Evolutionary conservation across 441 rosid species (phyloP).

Genomic region (Populus hybrid): DNA sequence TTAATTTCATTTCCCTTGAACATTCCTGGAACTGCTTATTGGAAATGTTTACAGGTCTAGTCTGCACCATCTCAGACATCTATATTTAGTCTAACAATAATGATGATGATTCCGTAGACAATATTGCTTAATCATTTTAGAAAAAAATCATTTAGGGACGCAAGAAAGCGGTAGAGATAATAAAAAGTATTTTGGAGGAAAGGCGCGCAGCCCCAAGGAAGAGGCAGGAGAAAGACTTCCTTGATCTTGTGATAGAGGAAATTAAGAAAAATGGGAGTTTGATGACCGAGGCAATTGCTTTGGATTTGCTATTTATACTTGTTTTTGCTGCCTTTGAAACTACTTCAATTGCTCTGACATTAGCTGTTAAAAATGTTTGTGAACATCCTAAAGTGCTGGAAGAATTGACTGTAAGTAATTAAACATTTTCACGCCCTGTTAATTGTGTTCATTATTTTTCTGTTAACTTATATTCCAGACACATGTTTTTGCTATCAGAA

Average conservation of each 20-base stretch:
- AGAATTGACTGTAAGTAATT: slow-evolving; percentile 28
- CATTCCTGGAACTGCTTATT: slow-evolving; percentile 40
- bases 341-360: slow-evolving; percentile 26
- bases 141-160: slow-evolving; percentile 21
- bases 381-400: slow-evolving; percentile 29
- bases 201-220: slow-evolving; percentile 15
- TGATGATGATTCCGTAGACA: no score
- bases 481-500: slow-evolving; percentile 17
- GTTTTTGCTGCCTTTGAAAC: slow-evolving; percentile 43
- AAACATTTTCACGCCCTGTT: no score
- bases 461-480: neutral
- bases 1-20: slow-evolving; percentile 40
- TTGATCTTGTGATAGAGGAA: slow-evolving; percentile 34
- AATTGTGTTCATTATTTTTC: neutral
- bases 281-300: slow-evolving; percentile 29
- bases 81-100: no score
- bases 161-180: slow-evolving; percentile 26
- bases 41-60: slow-evolving; percentile 36
- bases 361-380: slow-evolving; percentile 24
- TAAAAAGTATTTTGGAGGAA: slow-evolving; percentile 25
- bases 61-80: neutral
- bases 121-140: no score
- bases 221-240: slow-evolving; percentile 24
- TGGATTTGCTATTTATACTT: slow-evolving; percentile 34
- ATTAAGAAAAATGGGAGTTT: slow-evolving; percentile 23